phyloP scores from a whole-genome alignment of 495 filamentous ascomycete species.

The Cercophora scortea region DNA sequence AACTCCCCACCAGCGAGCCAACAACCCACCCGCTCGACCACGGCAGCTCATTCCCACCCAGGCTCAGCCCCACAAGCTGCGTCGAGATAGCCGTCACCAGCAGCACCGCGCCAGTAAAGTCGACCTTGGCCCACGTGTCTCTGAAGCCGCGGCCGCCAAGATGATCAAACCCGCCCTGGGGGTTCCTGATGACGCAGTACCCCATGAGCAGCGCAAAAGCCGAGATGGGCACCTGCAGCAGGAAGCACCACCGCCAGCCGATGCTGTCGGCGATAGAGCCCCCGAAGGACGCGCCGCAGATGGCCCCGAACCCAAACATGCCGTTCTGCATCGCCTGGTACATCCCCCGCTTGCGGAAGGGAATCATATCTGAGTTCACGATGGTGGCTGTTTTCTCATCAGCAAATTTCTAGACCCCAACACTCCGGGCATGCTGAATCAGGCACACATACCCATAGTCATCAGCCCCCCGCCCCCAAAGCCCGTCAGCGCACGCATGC shows the following conservation, averaged over 20 bases:
- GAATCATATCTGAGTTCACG: slow-evolving; percentile 60
- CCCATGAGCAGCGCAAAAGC: slow-evolving; percentile 46
- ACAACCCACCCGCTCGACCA: slow-evolving; percentile 52
- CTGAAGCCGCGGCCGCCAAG: slow-evolving; percentile 10
- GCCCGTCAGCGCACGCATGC: slow-evolving; percentile 42
- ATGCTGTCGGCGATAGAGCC: slow-evolving; percentile 41
- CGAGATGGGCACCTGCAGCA: slow-evolving; percentile 45
- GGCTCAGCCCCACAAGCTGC: slow-evolving; percentile 51
- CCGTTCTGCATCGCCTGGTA: slow-evolving; percentile 58
- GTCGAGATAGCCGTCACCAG: slow-evolving; percentile 50
- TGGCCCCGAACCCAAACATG: slow-evolving; percentile 49
- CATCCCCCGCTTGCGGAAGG: slow-evolving; percentile 54
- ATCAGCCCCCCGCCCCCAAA: slow-evolving; percentile 55
- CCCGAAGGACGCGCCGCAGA: slow-evolving; percentile 41
- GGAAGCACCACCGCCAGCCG: slow-evolving; percentile 45
- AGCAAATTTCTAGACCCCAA: neutral
- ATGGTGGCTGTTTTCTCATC: slow-evolving; percentile 43
- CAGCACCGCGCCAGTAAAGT: slow-evolving; percentile 46
- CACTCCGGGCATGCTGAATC: neutral
- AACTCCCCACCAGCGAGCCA: slow-evolving; percentile 41
- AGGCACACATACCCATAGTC: slow-evolving; percentile 45
- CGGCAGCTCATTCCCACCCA: slow-evolving; percentile 55
- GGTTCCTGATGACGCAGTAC: slow-evolving; percentile 44
- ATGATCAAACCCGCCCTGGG: slow-evolving; percentile 12
- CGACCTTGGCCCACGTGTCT: slow-evolving; percentile 48